Evolutionary conservation across 2,329 filamentous ascomycete species (phyloP), one percentile per base, ranked within the genome.

Genomic region (Aureobasidium uvarum): DNA sequence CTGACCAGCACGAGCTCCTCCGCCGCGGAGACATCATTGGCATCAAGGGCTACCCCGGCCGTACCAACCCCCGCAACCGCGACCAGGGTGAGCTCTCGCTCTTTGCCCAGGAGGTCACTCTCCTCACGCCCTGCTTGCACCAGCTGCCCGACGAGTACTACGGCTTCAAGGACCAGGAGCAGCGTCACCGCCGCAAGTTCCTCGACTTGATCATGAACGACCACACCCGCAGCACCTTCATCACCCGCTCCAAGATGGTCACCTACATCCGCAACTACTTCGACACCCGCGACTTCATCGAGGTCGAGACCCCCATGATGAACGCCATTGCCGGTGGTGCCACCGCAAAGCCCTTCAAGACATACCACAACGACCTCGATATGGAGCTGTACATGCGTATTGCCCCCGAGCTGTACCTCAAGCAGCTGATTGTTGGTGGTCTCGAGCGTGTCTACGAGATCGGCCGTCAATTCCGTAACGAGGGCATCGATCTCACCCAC

Each of bases 191-290:
- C 72, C 91, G 96, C 81, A 86, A 94, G 67, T 96, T 96, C 77
- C 86, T 99, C 62, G 95, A 99, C 78, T 83, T 99, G 72, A 95
- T 99, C 79, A 96, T 98, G 89, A 97, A 99, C 80, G 90, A 96
- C 74, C 84, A 84, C 68, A 91, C 90, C 52, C 87, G 92, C 64
- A 85, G 96, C 67, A 89, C 93, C 66, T 90, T 98, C 77, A 84
- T 92, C 73, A 92, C 90, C 45, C 86, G 95, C 64, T 87, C 91
- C 73, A 92, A 91, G 85, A 93, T 98, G 74, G 86, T 96, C 75
- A 87, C 86, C 68, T 97, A 92, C 76, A 89, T 99, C 70, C 91
- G 95, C 71, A 85, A 86, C 72, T 99, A 89, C 83, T 91, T 99
- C 71, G 91, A 97, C 73, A 70, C 70, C 71, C 85, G 89, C 63